Percentiles rank a stretch among this genome's conserved stretches.
Conservation (phyloP, 768 basidiomycete species). For the Multifurca ochricompacta region DNA sequence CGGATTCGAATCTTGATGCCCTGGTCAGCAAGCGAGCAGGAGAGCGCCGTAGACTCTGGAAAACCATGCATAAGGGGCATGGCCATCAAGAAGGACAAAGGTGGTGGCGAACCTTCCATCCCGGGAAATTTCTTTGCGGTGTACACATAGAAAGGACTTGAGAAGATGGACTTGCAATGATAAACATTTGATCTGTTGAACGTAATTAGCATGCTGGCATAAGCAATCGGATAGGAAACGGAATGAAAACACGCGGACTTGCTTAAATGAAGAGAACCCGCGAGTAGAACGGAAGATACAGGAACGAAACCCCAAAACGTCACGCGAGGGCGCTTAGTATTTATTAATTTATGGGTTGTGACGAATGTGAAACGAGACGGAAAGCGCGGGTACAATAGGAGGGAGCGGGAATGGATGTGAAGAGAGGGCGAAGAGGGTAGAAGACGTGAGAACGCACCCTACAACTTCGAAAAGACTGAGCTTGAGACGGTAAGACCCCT, state of each 20-base stretch:
- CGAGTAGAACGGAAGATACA: slow-evolving; percentile 4
- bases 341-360: neutral
- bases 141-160: slow-evolving; percentile 87
- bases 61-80: slow-evolving; percentile 1
- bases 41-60: slow-evolving; percentile 80
- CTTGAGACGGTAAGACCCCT: slow-evolving; percentile 78
- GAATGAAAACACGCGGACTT: slow-evolving; percentile 16
- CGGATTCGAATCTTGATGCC: slow-evolving; percentile 93
- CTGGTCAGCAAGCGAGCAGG: slow-evolving; percentile 88
- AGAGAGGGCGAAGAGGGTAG: slow-evolving; percentile 1
- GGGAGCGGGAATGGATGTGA: neutral
- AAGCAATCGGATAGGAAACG: neutral
- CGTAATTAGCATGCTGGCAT: neutral
- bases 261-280: slow-evolving; percentile 1
- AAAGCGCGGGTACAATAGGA: neutral
- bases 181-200: slow-evolving; percentile 67
- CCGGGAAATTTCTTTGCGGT: slow-evolving; percentile 96
- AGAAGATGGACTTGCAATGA: slow-evolving; percentile 86
- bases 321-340: neutral
- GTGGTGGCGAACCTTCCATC: slow-evolving; percentile 67
- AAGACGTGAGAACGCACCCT: slow-evolving; percentile 49
- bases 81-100: neutral
- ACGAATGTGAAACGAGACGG: slow-evolving; percentile 4
- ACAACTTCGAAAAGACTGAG: slow-evolving; percentile 84
- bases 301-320: slow-evolving; percentile 1